phyloP scores from a whole-genome alignment of 768 basidiomycete genomes.

The Leucocoprinus birnbaumii region DNA sequence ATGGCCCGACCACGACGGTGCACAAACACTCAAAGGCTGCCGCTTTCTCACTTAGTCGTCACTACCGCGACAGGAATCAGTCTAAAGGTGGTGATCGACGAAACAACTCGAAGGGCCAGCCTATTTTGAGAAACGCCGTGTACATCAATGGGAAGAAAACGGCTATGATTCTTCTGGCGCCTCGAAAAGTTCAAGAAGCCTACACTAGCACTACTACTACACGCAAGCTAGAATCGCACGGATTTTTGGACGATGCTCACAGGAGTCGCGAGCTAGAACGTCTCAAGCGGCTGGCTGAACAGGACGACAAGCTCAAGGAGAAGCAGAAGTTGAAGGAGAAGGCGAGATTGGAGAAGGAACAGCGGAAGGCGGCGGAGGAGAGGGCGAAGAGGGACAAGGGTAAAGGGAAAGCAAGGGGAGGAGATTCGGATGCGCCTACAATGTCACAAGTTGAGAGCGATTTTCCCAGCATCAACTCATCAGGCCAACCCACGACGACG shows the following conservation, averaged over 20 bases:
- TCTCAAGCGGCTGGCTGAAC: conserved; percentile 4
- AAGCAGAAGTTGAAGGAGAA: conserved; percentile 18
- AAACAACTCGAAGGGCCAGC: conserved; percentile 21
- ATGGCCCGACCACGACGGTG: conserved; percentile 64
- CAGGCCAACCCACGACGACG: not conserved
- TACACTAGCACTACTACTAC: conserved; percentile 78
- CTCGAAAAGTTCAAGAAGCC: conserved; percentile 73
- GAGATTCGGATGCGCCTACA: not conserved
- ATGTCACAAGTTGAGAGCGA: not conserved
- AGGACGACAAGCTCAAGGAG: conserved; percentile 23
- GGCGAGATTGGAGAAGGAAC: conserved; percentile 23
- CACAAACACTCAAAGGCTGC: conserved; percentile 81
- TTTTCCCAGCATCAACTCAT: not conserved
- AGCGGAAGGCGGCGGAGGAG: conserved; percentile 24
- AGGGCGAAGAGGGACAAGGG: conserved; percentile 21
- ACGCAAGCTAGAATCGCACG: conserved; percentile 63
- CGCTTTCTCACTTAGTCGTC: conserved; percentile 78
- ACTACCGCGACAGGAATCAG: conserved; percentile 34
- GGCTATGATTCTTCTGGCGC: conserved; percentile 64
- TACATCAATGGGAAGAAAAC: conserved; percentile 27
- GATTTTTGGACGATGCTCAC: conserved; percentile 52
- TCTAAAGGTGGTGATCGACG: conserved; percentile 14
- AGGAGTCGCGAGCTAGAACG: conserved; percentile 31
- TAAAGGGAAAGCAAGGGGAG: conserved; percentile 15
- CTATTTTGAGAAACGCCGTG: conserved; percentile 9